These are phyloP conservation scores for Candida odintsovae DNA, from an alignment of 805 yeast species.

Conservation along the genomic window DNA sequence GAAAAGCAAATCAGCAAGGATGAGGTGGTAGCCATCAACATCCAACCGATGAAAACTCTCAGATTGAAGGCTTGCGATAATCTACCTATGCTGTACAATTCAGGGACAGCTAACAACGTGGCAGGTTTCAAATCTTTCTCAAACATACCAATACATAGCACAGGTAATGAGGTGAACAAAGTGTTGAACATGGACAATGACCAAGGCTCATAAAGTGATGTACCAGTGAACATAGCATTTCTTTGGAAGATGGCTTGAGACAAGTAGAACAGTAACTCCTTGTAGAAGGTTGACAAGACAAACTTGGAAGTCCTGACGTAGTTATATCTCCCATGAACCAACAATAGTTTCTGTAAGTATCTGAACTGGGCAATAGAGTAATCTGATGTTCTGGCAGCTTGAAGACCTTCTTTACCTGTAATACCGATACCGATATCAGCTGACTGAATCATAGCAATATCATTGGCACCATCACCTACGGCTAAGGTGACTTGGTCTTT, in stretches of 20 bases:
- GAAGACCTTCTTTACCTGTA: conserved; percentile 95
- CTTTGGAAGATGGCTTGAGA: conserved; percentile 87
- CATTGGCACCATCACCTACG: conserved; percentile 98
- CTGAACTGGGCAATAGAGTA: conserved; percentile 94
- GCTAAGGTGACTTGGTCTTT: conserved; percentile 79
- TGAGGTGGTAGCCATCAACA: conserved; percentile 66
- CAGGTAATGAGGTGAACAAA: conserved; percentile 88
- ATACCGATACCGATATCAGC: conserved; percentile 98
- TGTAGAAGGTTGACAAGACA: conserved; percentile 89
- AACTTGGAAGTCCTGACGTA: conserved; percentile 89
- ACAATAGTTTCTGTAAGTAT: conserved; percentile 68
- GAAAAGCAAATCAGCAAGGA: conserved; percentile 67
- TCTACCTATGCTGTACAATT: conserved; percentile 75
- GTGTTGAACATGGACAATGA: conserved; percentile 97
- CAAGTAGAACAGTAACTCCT: conserved; percentile 83
- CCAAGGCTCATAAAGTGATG: conserved; percentile 93
- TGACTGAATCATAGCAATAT: conserved; percentile 97
- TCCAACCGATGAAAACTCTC: conserved; percentile 68
- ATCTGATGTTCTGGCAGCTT: conserved; percentile 93
- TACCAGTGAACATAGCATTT: conserved; percentile 83
- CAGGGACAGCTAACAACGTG: conserved; percentile 88
- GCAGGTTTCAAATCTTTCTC: conserved; percentile 87
- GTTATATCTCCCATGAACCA: conserved; percentile 96
- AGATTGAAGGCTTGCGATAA: conserved; percentile 69
- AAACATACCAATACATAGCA: conserved; percentile 89